phyloP scores from a whole-genome alignment of 2,329 filamentous ascomycete genomes.

The Paraphaeosphaeria minitans region DNA sequence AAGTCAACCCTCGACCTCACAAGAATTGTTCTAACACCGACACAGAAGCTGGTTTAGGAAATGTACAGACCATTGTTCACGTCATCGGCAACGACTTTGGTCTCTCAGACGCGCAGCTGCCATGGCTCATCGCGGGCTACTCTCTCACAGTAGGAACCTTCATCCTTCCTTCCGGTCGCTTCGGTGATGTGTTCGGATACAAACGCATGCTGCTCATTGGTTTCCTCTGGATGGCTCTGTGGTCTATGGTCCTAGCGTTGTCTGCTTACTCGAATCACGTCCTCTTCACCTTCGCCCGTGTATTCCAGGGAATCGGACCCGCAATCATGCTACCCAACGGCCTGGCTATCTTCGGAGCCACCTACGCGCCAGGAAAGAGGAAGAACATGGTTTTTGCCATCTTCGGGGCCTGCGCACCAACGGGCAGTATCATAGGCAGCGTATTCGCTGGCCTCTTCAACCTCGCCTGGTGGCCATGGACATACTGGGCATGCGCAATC shows the following conservation, averaged over 20 bases:
- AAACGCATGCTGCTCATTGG: conserved; percentile 57
- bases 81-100: conserved; percentile 53
- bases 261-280: conserved; percentile 47
- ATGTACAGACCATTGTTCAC: conserved; percentile 49
- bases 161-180: conserved; percentile 52
- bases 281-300: conserved; percentile 46
- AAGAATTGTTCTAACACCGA: conserved; percentile 29
- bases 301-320: conserved; percentile 60
- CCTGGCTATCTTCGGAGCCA: conserved; percentile 64
- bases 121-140: conserved; percentile 53
- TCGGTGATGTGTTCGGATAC: conserved; percentile 57
- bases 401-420: conserved; percentile 57
- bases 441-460: conserved; percentile 50
- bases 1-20: neutral
- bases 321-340: conserved; percentile 68
- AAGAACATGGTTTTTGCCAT: conserved; percentile 65
- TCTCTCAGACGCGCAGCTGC: conserved; percentile 48
- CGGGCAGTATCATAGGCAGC: conserved; percentile 42
- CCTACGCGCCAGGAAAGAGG: conserved; percentile 61
- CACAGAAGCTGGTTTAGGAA: conserved; percentile 37
- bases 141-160: conserved; percentile 52
- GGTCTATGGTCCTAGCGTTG: conserved; percentile 54
- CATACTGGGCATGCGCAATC: conserved; percentile 54
- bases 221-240: conserved; percentile 56
- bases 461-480: conserved; percentile 59